phyloP scores from a whole-genome alignment of 2,329 filamentous ascomycete genomes.

The Alternaria sp. region DNA sequence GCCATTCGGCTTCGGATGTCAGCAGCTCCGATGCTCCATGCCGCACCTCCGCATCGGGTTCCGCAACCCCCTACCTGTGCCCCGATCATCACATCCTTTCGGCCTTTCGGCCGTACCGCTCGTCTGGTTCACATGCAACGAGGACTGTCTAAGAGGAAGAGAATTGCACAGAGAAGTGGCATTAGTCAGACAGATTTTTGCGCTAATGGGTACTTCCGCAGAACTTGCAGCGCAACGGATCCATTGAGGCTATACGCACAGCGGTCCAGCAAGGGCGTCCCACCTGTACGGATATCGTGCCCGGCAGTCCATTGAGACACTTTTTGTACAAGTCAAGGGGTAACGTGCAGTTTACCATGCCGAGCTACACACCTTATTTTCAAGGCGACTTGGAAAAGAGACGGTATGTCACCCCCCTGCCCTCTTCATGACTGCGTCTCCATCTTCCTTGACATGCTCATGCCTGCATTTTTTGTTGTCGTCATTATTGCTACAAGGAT shows the following conservation, averaged over 20 bases:
- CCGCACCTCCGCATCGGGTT: conserved; percentile 1
- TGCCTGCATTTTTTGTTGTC: not conserved
- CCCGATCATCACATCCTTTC: not conserved
- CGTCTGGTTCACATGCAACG: not conserved
- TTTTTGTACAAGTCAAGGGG: conserved; percentile 94
- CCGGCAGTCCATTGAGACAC: conserved; percentile 82
- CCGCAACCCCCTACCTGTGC: not conserved
- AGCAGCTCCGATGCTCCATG: conserved; percentile 8
- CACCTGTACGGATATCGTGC: conserved; percentile 75
- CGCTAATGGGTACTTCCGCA: conserved; percentile 23
- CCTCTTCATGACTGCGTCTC: not conserved
- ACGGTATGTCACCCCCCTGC: conserved; percentile 56
- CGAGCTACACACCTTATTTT: conserved; percentile 77
- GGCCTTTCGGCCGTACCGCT: conserved; percentile 1
- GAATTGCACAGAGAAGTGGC: not conserved
- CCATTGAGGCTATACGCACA: conserved; percentile 75
- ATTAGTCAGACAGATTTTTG: not conserved
- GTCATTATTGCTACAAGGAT: not conserved
- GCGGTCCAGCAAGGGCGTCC: conserved; percentile 77
- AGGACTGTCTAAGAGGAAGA: not conserved
- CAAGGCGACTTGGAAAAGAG: conserved; percentile 66
- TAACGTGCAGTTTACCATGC: conserved; percentile 97
- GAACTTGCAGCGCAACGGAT: conserved; percentile 73
- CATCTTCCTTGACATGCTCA: not conserved
- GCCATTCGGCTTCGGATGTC: conserved; percentile 13